A percentile compares a stretch with the other conserved stretches of the same genome.
These are phyloP conservation scores for Dissoconium aciculare DNA, from an alignment of 2,329 filamentous ascomycete genomes.

Conservation along the genomic window DNA sequence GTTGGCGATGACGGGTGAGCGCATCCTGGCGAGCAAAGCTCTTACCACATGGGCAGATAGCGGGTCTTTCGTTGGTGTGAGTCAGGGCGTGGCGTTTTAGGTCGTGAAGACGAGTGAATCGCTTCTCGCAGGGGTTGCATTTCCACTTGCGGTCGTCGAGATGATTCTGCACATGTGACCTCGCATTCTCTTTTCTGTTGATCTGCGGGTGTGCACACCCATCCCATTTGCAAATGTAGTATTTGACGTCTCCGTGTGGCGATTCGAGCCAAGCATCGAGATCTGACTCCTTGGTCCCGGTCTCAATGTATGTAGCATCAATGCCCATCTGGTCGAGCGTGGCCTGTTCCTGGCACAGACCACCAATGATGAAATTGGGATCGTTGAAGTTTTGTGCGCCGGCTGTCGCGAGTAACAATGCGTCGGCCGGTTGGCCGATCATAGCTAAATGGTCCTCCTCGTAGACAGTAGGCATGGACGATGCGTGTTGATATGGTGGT, in stretches of 20 bases:
- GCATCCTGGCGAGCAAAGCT: constrained; percentile 92
- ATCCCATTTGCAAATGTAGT: constrained; percentile 39
- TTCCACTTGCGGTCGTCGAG: constrained; percentile 90
- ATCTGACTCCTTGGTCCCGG: constrained; percentile 75
- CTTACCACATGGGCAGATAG: constrained; percentile 86
- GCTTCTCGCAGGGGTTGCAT: constrained; percentile 85
- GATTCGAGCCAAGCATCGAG: constrained; percentile 35
- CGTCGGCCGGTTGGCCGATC: constrained; percentile 6
- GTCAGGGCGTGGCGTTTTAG: constrained; percentile 96
- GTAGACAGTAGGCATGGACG: constrained; percentile 25
- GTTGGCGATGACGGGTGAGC: constrained; percentile 80
- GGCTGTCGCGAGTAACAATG: constrained; percentile 18
- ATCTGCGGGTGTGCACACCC: constrained; percentile 73
- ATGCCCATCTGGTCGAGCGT: constrained; percentile 33
- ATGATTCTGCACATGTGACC: constrained; percentile 95
- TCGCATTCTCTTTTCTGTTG: constrained; percentile 97
- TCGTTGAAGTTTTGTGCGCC: constrained; percentile 20
- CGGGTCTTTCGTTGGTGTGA: constrained; percentile 88
- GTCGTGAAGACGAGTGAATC: constrained; percentile 93
- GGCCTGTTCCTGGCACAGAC: constrained; percentile 22
- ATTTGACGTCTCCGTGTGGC: constrained; percentile 28
- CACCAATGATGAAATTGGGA: constrained; percentile 19
- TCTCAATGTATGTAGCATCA: constrained; percentile 53
- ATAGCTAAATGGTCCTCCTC: constrained; percentile 20
- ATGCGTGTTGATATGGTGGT: constrained; percentile 23